Percentiles rank a stretch among this genome's conserved stretches.
These are phyloP conservation scores for Saccharomycopsis malanga DNA, from an alignment of 805 yeast species.

Conservation along the genomic window DNA sequence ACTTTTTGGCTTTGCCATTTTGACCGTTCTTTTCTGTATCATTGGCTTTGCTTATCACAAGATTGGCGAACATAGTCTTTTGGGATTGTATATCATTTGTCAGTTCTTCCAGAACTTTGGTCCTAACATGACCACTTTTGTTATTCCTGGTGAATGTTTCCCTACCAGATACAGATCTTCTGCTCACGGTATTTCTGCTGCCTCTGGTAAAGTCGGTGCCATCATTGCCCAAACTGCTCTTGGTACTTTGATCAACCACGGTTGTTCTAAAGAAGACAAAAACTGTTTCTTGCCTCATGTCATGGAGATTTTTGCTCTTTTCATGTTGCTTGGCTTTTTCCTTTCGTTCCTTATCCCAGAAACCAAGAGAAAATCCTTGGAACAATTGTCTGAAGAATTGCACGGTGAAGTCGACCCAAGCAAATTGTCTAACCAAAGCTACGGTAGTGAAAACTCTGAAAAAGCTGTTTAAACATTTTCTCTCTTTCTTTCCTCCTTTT, in stretches of 20 bases:
- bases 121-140: conserved; percentile 87
- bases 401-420: conserved; percentile 65
- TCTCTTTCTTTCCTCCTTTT: too few relatives aligned
- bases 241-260: conserved; percentile 77
- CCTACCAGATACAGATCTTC: conserved; percentile 95
- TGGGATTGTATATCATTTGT: conserved; percentile 70
- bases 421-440: conserved; percentile 2
- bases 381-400: conserved; percentile 70
- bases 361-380: conserved; percentile 87
- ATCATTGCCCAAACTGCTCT: conserved; percentile 83
- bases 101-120: conserved; percentile 91
- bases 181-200: conserved; percentile 94
- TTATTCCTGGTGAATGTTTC: conserved; percentile 86
- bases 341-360: conserved; percentile 71
- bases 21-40: conserved; percentile 66
- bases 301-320: conserved; percentile 88
- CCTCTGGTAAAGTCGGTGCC: conserved; percentile 87
- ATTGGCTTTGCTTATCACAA: conserved; percentile 82
- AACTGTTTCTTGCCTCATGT: conserved; percentile 88
- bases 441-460: conserved; percentile 21
- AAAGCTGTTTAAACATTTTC: conserved; percentile 19
- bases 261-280: conserved; percentile 52
- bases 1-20: conserved; percentile 61
- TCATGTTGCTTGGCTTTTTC: conserved; percentile 76
- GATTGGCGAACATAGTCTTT: conserved; percentile 54